phyloP scores from a whole-genome alignment of 2,329 filamentous ascomycete species.

The Cladosporium sp. region DNA sequence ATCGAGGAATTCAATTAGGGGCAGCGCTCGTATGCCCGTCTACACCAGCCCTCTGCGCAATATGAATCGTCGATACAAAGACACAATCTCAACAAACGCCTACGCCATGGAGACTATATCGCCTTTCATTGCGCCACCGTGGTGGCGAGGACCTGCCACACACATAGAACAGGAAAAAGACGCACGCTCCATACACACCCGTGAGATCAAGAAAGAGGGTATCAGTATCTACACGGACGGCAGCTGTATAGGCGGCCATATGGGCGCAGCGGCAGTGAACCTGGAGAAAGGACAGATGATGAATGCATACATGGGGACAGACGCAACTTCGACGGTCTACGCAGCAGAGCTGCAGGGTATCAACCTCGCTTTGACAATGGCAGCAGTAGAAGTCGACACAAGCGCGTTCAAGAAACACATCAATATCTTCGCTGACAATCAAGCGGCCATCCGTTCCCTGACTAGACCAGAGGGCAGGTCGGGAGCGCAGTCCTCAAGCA shows the following conservation, averaged over 20 bases:
- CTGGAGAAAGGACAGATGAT: conserved; percentile 9
- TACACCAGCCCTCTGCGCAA: conserved; percentile 7
- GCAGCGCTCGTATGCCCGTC: background rate
- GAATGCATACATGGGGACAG: background rate
- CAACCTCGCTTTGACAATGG: background rate
- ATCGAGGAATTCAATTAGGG: background rate
- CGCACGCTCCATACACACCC: background rate
- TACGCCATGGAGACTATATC: conserved; percentile 5
- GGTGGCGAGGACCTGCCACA: background rate
- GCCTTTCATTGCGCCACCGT: conserved; percentile 1
- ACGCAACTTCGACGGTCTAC: background rate
- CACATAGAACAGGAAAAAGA: conserved; percentile 5
- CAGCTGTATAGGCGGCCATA: background rate
- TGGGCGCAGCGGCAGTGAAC: background rate
- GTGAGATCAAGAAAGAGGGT: background rate
- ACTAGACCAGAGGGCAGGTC: background rate
- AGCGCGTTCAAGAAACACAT: background rate
- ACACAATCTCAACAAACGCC: background rate
- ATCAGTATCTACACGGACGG: conserved; percentile 11
- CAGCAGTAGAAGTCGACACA: background rate
- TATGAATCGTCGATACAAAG: background rate
- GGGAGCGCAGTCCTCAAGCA: background rate
- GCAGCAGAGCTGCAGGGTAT: background rate
- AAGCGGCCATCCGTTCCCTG: background rate
- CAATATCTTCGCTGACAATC: background rate